A percentile compares a stretch with the other conserved stretches of the same genome.
Evolutionary conservation across 108 stramenopile genomes (phyloP).

Genomic region (Aurantiochytrium sp.): DNA sequence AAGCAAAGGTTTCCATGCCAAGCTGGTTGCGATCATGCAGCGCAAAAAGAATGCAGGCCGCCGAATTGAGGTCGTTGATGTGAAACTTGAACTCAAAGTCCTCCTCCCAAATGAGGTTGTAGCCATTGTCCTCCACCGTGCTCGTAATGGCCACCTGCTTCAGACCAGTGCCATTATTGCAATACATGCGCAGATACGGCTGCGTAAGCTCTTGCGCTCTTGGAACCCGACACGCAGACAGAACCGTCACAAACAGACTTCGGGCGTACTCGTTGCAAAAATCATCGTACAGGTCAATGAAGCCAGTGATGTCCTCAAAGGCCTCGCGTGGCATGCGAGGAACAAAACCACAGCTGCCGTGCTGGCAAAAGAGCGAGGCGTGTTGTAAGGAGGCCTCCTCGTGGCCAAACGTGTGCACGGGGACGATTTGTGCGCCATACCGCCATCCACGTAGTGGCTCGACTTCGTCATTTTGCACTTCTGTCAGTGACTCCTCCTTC

Average conservation of each 20-base stretch:
- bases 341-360: not conserved
- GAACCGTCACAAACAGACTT: not conserved
- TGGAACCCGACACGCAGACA: not conserved
- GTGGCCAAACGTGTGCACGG: not conserved
- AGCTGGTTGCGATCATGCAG: not conserved
- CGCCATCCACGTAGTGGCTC: constrained; percentile 2
- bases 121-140: constrained; percentile 2
- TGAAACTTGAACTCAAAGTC: constrained; percentile 18
- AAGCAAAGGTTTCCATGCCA: not conserved
- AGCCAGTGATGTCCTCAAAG: not conserved
- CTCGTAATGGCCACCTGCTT: constrained; percentile 18
- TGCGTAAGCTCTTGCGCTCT: not conserved
- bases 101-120: constrained; percentile 13
- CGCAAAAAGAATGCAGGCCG: not conserved
- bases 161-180: not conserved
- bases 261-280: not conserved
- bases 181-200: constrained; percentile 11
- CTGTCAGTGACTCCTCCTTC: not conserved
- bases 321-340: not conserved
- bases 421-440: not conserved
- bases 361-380: not conserved
- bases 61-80: constrained; percentile 7
- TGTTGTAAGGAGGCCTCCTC: not conserved
- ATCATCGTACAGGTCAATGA: not conserved
- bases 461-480: not conserved